Percentiles rank a stretch among this genome's conserved stretches.
Evolutionary conservation across 345 rosid species (phyloP).

Genomic region (Odontarrhena argentea): DNA sequence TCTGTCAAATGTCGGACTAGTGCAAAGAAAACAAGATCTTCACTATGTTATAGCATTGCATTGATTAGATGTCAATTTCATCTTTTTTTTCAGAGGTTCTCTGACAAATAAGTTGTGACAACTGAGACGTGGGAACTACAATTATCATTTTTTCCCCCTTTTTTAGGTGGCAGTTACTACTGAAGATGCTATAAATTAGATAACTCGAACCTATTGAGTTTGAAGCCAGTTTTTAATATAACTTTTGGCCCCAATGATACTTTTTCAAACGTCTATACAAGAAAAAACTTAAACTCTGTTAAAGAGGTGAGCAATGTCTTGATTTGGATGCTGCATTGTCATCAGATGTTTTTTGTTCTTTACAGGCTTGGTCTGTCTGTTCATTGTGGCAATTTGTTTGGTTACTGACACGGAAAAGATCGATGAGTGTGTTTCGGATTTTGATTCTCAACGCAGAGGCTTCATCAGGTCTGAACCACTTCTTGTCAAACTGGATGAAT

Average conservation of each 20-base stretch:
- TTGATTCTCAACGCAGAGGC: conserved; percentile 77
- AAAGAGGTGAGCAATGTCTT: conserved; percentile 17
- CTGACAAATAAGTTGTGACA: background rate
- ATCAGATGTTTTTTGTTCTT: conserved; percentile 10
- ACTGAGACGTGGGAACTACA: background rate
- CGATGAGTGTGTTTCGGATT: conserved; percentile 56
- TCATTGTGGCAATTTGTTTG: conserved; percentile 13
- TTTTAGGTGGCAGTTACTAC: background rate
- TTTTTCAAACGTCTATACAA: conserved; percentile 5
- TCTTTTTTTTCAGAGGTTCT: background rate
- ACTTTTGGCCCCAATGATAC: conserved; percentile 2
- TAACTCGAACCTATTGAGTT: background rate
- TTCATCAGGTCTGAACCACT: conserved; percentile 85
- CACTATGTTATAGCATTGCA: conserved; percentile 8
- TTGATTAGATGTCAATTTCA: conserved; percentile 17
- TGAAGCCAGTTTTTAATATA: background rate
- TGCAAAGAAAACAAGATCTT: background rate
- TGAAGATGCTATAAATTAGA: background rate
- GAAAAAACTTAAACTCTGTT: background rate
- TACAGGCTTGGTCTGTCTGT: conserved; percentile 21
- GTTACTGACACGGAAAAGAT: conserved; percentile 49
- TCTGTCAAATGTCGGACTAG: background rate
- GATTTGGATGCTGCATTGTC: conserved; percentile 23
- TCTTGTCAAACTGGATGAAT: conserved; percentile 66
- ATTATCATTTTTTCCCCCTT: background rate